Conservation (phyloP, 441 rosid species). For the Sinapis alba region DNA sequence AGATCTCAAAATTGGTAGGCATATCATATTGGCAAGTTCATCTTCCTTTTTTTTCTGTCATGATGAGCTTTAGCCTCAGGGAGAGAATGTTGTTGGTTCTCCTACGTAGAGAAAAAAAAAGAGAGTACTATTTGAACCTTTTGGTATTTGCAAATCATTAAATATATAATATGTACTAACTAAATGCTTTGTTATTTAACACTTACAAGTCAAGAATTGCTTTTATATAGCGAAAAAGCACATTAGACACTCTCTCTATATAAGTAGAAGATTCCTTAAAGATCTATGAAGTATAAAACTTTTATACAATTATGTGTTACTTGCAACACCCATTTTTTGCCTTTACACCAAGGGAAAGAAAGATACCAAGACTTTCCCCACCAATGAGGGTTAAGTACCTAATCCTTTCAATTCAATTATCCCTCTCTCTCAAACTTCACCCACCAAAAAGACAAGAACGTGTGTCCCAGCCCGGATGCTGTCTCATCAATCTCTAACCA, state of each 20-base stretch:
- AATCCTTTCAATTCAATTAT: constrained; percentile 29
- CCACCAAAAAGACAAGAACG: constrained; percentile 12
- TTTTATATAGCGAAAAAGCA: background rate
- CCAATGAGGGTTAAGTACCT: constrained; percentile 47
- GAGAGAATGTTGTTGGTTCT: constrained; percentile 31
- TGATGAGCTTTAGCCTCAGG: constrained; percentile 25
- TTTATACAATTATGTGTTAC: constrained; percentile 15
- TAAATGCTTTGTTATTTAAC: constrained; percentile 7
- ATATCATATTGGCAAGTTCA: constrained; percentile 24
- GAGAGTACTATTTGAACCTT: constrained; percentile 13
- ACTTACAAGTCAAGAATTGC: constrained; percentile 37
- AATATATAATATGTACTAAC: background rate
- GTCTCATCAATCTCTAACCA: constrained; percentile 13
- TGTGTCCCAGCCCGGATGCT: constrained; percentile 24
- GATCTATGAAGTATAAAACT: constrained; percentile 1
- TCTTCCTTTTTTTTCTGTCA: constrained; percentile 1
- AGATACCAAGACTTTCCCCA: constrained; percentile 75
- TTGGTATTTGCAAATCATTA: constrained; percentile 28
- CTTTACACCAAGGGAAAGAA: constrained; percentile 58
- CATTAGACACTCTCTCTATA: background rate
- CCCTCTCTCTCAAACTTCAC: constrained; percentile 8
- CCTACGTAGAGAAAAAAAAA: constrained; percentile 21
- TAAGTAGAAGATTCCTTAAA: constrained; percentile 35
- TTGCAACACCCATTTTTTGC: constrained; percentile 20
- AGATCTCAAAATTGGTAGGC: constrained; percentile 20